Evolutionary conservation across 139 green algal genomes (phyloP), one percentile per base, ranked within the genome.

Genomic region (Chloropicon primus): DNA sequence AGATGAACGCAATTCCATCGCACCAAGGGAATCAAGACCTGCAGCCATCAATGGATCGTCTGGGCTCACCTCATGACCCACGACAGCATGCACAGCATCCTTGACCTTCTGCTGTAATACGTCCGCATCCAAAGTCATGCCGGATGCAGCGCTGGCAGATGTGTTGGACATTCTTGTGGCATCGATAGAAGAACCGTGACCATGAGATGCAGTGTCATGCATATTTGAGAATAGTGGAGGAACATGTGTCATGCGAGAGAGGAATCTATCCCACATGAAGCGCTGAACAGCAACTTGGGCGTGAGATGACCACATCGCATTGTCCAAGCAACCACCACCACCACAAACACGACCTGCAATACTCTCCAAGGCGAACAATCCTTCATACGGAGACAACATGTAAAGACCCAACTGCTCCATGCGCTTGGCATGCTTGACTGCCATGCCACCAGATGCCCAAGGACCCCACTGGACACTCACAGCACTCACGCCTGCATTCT

Each of bases 381-480:
- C 89, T 1, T 80, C 71, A 1, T 62, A 24, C 0, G 92, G 85
- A 25, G 82, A 73, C 71, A 96, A 73, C 24, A 87, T 82, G 1
- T 84, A 85, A 73, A 94, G 82, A 5, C 92, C 92, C 0, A 89
- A 85, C 0, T 89, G 82, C 71, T 87, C 28, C 79, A 87, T 85
- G 28, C 83, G 85, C 0, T 83, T 77, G 10, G 87, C 74, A 79
- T 24, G 41, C 41, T 62, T 78, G 26, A 82, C 54, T 2, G 84
- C 86, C 82, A 95, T 87, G 77, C 85, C 82, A 27, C 76, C 22
- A 73, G 22, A 84, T 21, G 87, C 84, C 91, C 91, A 95, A 2
- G 90, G 90, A 26, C 91, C 91, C 90, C 90, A 95, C 82, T 95
- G 91, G 28, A 94, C 79, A 26, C 78, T 84, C 41, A 86, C 84